A percentile compares a stretch with the other conserved stretches of the same genome.
Conservation (phyloP, 2,329 filamentous ascomycete species). For the Claviceps purpurea region DNA sequence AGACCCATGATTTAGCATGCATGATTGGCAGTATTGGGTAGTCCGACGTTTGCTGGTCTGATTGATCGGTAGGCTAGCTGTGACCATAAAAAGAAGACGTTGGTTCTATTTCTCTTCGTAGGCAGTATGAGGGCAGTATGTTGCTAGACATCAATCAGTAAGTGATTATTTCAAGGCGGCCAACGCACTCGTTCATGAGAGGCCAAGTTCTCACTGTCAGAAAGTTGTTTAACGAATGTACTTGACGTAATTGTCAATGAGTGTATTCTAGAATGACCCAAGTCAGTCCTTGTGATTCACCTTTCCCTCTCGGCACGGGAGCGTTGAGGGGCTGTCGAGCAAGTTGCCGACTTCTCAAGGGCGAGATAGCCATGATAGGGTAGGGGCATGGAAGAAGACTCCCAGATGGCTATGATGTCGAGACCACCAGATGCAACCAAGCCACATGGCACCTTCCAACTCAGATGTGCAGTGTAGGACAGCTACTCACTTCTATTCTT, state of each 20-base stretch:
- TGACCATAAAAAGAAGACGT: background rate
- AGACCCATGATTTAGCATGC: slow-evolving; percentile 32
- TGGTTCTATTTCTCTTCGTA: background rate
- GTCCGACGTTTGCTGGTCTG: background rate
- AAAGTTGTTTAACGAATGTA: slow-evolving; percentile 41
- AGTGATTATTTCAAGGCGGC: background rate
- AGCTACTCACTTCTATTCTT: slow-evolving; percentile 10
- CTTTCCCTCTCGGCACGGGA: background rate
- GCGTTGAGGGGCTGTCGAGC: background rate
- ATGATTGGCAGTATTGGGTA: slow-evolving; percentile 22
- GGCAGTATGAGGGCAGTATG: background rate
- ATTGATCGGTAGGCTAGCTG: background rate
- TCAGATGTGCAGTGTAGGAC: background rate
- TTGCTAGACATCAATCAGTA: background rate
- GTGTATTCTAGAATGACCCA: slow-evolving; percentile 20
- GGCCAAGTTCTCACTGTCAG: slow-evolving; percentile 28
- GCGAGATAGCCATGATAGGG: background rate
- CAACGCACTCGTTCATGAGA: background rate
- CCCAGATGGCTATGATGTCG: background rate
- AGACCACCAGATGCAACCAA: background rate
- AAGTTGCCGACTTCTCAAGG: background rate
- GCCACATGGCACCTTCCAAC: background rate
- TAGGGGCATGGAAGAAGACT: background rate
- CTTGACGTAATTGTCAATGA: slow-evolving; percentile 43
- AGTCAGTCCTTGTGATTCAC: slow-evolving; percentile 6